Conservation (phyloP, 2,329 filamentous ascomycete genomes). For the Kalmusia sp. region DNA sequence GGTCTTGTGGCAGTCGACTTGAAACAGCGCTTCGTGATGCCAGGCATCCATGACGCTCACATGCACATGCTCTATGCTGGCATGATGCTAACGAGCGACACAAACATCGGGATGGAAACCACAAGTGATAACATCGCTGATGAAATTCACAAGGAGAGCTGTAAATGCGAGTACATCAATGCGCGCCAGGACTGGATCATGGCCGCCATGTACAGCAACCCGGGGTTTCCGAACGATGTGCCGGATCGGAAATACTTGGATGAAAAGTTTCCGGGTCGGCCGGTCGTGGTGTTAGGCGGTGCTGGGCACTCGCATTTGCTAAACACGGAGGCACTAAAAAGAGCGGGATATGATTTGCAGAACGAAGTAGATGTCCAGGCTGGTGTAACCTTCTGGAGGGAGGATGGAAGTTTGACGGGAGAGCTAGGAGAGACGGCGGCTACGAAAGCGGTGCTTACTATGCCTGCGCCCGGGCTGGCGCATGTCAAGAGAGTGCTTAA, state of each 20-base stretch:
- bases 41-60: conserved; percentile 48
- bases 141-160: conserved; percentile 32
- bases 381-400: no score
- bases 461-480: no score
- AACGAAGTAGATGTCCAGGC: no score
- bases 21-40: conserved; percentile 40
- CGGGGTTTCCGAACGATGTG: not conserved
- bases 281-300: no score
- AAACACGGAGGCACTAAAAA: no score
- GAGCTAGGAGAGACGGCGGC: no score
- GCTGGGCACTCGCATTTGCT: no score
- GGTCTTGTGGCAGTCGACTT: not conserved
- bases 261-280: no score
- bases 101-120: conserved; percentile 32
- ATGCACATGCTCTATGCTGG: conserved; percentile 40
- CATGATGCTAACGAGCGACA: conserved; percentile 31
- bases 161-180: conserved; percentile 35
- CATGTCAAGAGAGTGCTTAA: conserved; percentile 29
- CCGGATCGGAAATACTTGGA: no score
- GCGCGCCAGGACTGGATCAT: conserved; percentile 30
- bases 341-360: no score
- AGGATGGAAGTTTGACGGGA: no score
- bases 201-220: not conserved
- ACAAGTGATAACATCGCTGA: conserved; percentile 27
- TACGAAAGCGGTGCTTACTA: no score